Base-by-base conservation (phyloP, 139 green algal species). In the Chlorella sp. region DNA sequence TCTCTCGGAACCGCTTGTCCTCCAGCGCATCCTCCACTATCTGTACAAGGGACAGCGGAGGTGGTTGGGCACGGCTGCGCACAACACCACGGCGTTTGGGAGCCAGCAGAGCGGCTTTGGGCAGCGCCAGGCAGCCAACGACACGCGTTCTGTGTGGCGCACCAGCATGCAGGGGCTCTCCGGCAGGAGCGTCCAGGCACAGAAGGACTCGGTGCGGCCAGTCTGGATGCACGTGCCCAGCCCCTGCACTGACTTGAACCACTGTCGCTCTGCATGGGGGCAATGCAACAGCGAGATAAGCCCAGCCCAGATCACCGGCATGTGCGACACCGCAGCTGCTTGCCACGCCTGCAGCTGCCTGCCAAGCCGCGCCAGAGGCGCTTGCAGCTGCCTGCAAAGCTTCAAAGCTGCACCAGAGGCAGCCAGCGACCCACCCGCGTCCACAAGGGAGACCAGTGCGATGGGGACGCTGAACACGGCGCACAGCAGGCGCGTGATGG, bases 151-250 rank as follows among this genome's bases (percentile, higher is more conserved):
- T 15, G 4, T 20, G 15, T 15, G 23, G 47, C 75, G 56, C 56
- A 98, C 92, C 62, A 98, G 87, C 44, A 96, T 89, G 80, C 94
- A 89, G 4, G 94, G 94, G 69, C 88, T 80, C 39, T 89, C 57
- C 0, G 93, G 94, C 70, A 98, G 89, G 63, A 98, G 89, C 2
- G 94, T 97, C 92, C 93, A 97, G 9, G 92, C 94, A 70, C 95
- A 98, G 87, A 98, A 98, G 11, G 94, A 97, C 3, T 86, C 90
- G 60, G 90, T 80, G 5, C 95, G 82, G 36, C 89, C 83, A 2
- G 95, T 98, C 81, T 95, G 57, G 60, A 57, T 38, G 60, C 76
- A 82, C 36, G 17, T 74, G 21, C 41, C 85, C 20, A 93, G 84
- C 25, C 70, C 81, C 15, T 80, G 68, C 71, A 74, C 78, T 16